These are phyloP conservation scores for Polychaeton citri DNA, from an alignment of 2,329 filamentous ascomycete species.

Conservation along the genomic window DNA sequence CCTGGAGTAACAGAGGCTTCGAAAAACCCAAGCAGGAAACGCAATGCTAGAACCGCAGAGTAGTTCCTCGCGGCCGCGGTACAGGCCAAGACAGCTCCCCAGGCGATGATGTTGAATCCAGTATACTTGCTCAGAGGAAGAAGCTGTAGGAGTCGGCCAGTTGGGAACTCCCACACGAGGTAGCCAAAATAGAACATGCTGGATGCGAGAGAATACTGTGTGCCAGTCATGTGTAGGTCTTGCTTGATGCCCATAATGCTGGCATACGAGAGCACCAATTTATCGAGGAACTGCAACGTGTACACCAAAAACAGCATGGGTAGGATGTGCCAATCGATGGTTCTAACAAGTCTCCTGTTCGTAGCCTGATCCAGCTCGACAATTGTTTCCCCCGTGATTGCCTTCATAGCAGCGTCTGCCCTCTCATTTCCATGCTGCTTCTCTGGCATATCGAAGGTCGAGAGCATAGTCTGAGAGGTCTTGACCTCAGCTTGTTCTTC, in stretches of 20 bases:
- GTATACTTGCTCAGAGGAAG: conserved; percentile 31
- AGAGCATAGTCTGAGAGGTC: too few species aligned
- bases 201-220: conserved; percentile 39
- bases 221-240: conserved; percentile 32
- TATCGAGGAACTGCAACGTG: conserved; percentile 50
- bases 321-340: conserved; percentile 45
- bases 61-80: conserved; percentile 44
- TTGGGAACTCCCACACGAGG: conserved; percentile 29
- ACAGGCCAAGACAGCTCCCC: conserved; percentile 44
- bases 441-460: too few species aligned
- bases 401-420: conserved; percentile 49
- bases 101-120: conserved; percentile 41
- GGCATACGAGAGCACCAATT: conserved; percentile 52
- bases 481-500: too few species aligned
- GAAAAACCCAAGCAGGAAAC: conserved; percentile 43
- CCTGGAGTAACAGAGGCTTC: conserved; percentile 43
- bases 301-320: conserved; percentile 49
- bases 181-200: conserved; percentile 38
- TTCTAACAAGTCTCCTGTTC: conserved; percentile 44
- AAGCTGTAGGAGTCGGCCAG: conserved; percentile 29
- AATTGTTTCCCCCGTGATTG: conserved; percentile 33
- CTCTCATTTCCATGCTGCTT: too few species aligned
- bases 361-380: conserved; percentile 43
- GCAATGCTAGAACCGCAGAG: conserved; percentile 40
- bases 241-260: conserved; percentile 30